Conservation (phyloP, 495 filamentous ascomycete genomes). For the Penicillium verhagenii region DNA sequence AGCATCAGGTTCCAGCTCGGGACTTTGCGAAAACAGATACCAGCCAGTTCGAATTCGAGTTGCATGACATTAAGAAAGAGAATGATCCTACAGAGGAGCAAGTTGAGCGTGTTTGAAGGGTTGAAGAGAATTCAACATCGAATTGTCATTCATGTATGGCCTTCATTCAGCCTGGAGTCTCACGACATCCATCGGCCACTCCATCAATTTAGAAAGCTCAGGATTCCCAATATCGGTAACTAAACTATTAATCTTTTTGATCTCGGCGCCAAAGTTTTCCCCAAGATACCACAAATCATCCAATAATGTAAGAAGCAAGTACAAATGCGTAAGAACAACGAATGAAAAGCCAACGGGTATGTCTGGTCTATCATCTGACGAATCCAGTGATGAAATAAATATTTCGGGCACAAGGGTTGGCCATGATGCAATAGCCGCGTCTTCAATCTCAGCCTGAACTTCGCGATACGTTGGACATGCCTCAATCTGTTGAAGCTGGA, state of each 20-base stretch:
- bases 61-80: not conserved
- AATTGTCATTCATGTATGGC: no score
- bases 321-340: conserved; percentile 28
- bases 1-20: conserved; percentile 61
- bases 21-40: conserved; percentile 52
- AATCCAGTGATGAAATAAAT: conserved; percentile 20
- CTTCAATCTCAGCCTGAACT: conserved; percentile 30
- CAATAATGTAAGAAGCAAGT: conserved; percentile 17
- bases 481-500: conserved; percentile 20
- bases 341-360: conserved; percentile 6
- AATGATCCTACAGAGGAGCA: not conserved
- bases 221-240: conserved; percentile 3
- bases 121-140: no score
- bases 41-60: not conserved
- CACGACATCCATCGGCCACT: conserved; percentile 12
- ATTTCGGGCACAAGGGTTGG: conserved; percentile 14
- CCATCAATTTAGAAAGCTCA: conserved; percentile 10
- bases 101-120: not conserved
- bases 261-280: conserved; percentile 16
- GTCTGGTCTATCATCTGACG: not conserved
- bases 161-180: no score
- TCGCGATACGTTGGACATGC: conserved; percentile 10
- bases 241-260: conserved; percentile 18
- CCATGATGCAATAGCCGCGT: conserved; percentile 27
- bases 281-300: conserved; percentile 23